These are phyloP conservation scores for Neonectria sp. DNA, from an alignment of 2,329 filamentous ascomycete genomes.

Conservation along the genomic window DNA sequence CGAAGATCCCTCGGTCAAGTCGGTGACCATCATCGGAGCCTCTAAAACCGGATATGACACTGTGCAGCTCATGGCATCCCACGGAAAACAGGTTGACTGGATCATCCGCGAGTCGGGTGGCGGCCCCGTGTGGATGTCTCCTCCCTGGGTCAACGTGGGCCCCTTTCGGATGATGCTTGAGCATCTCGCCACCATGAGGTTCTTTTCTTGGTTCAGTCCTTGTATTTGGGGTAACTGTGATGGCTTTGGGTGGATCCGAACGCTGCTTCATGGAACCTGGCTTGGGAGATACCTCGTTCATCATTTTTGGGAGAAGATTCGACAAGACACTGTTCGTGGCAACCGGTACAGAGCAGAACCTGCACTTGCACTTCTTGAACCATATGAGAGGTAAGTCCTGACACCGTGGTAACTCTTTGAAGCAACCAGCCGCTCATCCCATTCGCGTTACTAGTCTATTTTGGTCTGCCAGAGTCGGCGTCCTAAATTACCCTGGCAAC, in stretches of 20 bases:
- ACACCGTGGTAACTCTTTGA: background rate
- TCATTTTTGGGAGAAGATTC: background rate
- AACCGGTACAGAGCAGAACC: background rate
- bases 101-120: no score
- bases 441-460: background rate
- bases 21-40: no score
- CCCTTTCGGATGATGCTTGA: no score
- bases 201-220: conserved; percentile 2
- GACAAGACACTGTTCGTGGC: background rate
- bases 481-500: background rate
- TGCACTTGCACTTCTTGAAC: background rate
- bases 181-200: background rate
- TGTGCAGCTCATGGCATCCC: no score
- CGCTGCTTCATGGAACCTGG: background rate
- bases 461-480: background rate
- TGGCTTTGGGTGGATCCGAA: background rate
- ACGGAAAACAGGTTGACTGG: no score
- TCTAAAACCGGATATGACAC: no score
- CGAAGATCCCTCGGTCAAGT: no score
- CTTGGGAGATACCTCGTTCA: background rate
- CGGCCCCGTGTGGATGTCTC: no score
- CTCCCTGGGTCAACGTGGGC: no score
- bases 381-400: background rate
- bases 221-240: background rate
- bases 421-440: no score